Base-by-base conservation (phyloP, 108 stramenopile genomes). In the Fistulifera solaris region DNA sequence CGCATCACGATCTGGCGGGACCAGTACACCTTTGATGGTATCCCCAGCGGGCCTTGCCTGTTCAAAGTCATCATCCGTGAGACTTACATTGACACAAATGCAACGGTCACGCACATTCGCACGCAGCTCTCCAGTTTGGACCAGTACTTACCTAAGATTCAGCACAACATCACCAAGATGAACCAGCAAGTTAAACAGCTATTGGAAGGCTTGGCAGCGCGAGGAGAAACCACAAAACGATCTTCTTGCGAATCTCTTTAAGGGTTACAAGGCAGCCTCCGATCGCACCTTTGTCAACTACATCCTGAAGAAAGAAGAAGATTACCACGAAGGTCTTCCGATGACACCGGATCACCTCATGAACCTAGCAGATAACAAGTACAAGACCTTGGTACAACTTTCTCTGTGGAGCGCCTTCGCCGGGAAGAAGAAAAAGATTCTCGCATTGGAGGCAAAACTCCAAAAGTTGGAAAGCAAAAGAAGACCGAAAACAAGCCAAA, bases 211-310 rank as follows among this genome's bases (percentile, higher is more conserved):
- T 55, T 75, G 15, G 21, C n/a, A 0, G 53, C 68, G 12, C 42
- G 68, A 5, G 61, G 73, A 17, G 39, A 62, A 2, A 35, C 18
- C 1, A 57, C 64, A 1, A 11, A n/a, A 21, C 17, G 42, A 66
- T 24, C 18, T 75, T 1, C 4, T 70, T 1, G 43, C 43, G 8
- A 74, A 68, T 28, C 73, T 74, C 27, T 73, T 73, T 54, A 59
- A 65, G 22, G 67, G 53, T 6, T 74, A 68, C 48, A 18, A 38
- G 16, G 40, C 38, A 24, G 46, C 14, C 1, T 3, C 18, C 2
- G 67, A 69, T 48, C 6, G 0, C 1, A 18, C 11, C 12, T 75
- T 75, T 47, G 12, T 24, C 18, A 25, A 17, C 25, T 70, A 66
- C 46, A 66, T 70, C 40, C 16, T 47, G 1, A 44, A 28, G 15